phyloP scores from a whole-genome alignment of 2,329 filamentous ascomycete genomes.

The Cladophialophora carrionii region DNA sequence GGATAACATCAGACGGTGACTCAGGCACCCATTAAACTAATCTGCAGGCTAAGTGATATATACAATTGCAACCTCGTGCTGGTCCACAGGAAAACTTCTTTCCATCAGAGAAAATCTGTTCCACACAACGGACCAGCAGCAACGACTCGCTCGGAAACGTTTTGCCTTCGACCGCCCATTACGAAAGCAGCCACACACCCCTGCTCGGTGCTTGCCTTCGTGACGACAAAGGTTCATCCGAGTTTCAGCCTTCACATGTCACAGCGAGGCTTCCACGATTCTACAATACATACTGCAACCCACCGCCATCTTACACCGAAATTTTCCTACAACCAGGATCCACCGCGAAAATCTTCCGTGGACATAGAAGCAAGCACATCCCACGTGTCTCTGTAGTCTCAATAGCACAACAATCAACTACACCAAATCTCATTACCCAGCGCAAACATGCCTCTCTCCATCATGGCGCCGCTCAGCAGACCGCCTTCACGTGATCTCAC shows the following conservation, averaged over 20 bases:
- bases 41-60: constrained; percentile 20
- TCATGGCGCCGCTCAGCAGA: constrained; percentile 31
- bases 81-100: constrained; percentile 1
- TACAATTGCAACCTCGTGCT: constrained; percentile 16
- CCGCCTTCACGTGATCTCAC: constrained; percentile 34
- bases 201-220: background rate
- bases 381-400: constrained; percentile 1
- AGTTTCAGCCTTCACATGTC: constrained; percentile 25
- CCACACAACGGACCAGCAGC: background rate
- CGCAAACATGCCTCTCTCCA: constrained; percentile 31
- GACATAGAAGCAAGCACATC: constrained; percentile 13
- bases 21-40: constrained; percentile 29
- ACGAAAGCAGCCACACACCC: constrained; percentile 1
- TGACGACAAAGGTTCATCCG: constrained; percentile 27
- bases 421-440: background rate
- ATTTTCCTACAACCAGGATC: constrained; percentile 20
- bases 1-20: constrained; percentile 26
- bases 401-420: constrained; percentile 6
- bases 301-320: constrained; percentile 12
- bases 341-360: constrained; percentile 20
- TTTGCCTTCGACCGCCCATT: constrained; percentile 19
- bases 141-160: constrained; percentile 19
- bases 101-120: background rate
- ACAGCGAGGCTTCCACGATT: constrained; percentile 10
- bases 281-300: constrained; percentile 22